Conservation (phyloP, 1,284 basidiomycete genomes). For the Gomphus sp. region DNA sequence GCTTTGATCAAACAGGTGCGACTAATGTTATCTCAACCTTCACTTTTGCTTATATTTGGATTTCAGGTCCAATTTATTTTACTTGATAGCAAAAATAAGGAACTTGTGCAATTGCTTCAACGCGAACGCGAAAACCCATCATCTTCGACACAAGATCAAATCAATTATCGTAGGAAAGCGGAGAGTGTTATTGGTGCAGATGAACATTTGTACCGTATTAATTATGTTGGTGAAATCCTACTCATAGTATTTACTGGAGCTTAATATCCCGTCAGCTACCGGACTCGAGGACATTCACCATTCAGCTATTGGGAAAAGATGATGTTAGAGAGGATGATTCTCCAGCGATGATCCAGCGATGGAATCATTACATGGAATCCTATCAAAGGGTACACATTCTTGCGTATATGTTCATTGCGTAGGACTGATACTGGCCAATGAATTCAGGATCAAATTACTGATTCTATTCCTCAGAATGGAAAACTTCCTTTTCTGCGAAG, state of each 20-base stretch:
- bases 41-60: neutral
- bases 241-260: neutral
- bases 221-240: constrained; percentile 59
- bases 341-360: constrained; percentile 72
- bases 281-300: constrained; percentile 60
- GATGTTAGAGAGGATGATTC: constrained; percentile 84
- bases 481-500: constrained; percentile 69
- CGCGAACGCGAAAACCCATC: constrained; percentile 58
- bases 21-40: neutral
- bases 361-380: constrained; percentile 87
- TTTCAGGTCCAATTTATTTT: constrained; percentile 68
- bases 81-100: constrained; percentile 75
- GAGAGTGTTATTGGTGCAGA: constrained; percentile 82
- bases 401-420: neutral
- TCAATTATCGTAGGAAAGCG: constrained; percentile 74
- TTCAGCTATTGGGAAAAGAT: constrained; percentile 86
- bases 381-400: constrained; percentile 62
- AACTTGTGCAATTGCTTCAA: constrained; percentile 74
- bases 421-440: neutral
- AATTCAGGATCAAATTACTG: constrained; percentile 40
- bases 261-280: constrained; percentile 41
- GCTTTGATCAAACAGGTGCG: constrained; percentile 78
- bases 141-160: constrained; percentile 75
- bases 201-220: constrained; percentile 87
- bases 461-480: constrained; percentile 43